These are phyloP conservation scores for Lepidium aucheri DNA, from an alignment of 345 rosid species.

Conservation along the genomic window DNA sequence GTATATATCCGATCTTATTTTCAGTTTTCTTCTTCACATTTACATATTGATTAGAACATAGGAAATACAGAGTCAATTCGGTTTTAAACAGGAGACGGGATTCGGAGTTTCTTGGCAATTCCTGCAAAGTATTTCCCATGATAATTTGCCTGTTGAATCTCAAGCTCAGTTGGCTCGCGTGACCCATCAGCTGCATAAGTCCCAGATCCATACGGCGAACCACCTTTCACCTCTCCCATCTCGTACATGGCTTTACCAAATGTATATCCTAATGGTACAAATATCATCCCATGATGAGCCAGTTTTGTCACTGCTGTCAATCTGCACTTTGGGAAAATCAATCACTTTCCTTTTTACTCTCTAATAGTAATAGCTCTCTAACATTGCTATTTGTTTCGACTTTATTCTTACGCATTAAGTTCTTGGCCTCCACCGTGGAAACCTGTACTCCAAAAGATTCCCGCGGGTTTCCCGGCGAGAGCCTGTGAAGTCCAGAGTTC, in stretches of 20 bases:
- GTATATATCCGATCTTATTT: not conserved
- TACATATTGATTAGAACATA: conserved; percentile 1
- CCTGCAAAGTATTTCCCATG: conserved; percentile 85
- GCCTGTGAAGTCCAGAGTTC: conserved; percentile 67
- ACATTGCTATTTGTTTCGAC: not conserved
- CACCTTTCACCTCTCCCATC: conserved; percentile 88
- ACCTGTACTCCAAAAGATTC: conserved; percentile 98
- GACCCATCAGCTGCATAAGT: conserved; percentile 86
- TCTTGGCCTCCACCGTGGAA: conserved; percentile 97
- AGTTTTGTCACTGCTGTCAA: conserved; percentile 78
- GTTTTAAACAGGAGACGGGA: not conserved
- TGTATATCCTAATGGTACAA: conserved; percentile 85
- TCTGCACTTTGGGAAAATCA: conserved; percentile 29
- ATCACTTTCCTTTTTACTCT: not conserved
- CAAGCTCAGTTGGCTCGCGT: conserved; percentile 72
- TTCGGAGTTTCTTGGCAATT: conserved; percentile 63
- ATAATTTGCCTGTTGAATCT: conserved; percentile 71
- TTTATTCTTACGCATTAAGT: conserved; percentile 75
- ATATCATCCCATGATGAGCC: conserved; percentile 88
- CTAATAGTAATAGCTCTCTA: not conserved
- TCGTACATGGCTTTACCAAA: conserved; percentile 81
- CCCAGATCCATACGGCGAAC: conserved; percentile 89
- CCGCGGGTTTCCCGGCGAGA: conserved; percentile 95
- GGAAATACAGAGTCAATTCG: not conserved
- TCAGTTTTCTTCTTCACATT: not conserved